Base-by-base conservation (phyloP, 139 green algal genomes). In the Micractinium conductrix region DNA sequence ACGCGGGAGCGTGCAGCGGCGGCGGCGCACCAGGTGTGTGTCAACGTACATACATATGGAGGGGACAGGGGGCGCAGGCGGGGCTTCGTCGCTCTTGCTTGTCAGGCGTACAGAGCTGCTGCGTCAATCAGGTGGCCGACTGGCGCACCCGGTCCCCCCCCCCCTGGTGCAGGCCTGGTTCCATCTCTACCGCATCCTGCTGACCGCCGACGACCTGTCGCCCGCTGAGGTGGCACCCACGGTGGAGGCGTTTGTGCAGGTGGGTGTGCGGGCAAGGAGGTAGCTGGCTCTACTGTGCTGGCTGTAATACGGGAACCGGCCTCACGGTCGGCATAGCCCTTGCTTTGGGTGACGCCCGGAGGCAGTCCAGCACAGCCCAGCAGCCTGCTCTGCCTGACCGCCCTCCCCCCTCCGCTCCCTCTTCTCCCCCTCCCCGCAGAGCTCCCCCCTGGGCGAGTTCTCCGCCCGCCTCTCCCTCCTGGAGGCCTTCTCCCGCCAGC, bases 171-270 rank as follows among this genome's bases (percentile, higher is more conserved):
- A 89, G 65, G 90, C 88, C 42, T 99, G 97, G 97, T 99, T 98
- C 83, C 94, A 98, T 75, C 87, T 99, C 42, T 95, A 96, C 84
- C 82, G 89, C 38, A 88, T 99, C n/a, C 45, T 98, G 50, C 81
- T 85, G 37, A 65, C 74, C 35, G 81, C 35, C 30, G 72, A 74
- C 73, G 67, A 70, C 71, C 76, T 82, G 40, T 79, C 74, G 7
- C 33, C 74, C 35, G 50, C 74, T 69, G 69, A 85, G 28, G 43
- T 85, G 12, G 91, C 92, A 0, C 72, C 86, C 24, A 84, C 92
- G 9, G 67, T 98, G 28, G 96, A 99, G 91, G 89, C 96, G 26
- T 99, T 98, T 48, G 73, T 99, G 55, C 95, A 98, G 92, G 86
- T 81, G 21, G 67, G 78, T 38, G 10, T 16, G 26, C 40, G n/a